Evolutionary conservation across 179 eudicot species (phyloP).

Genomic region (Vitellaria paradoxa): DNA sequence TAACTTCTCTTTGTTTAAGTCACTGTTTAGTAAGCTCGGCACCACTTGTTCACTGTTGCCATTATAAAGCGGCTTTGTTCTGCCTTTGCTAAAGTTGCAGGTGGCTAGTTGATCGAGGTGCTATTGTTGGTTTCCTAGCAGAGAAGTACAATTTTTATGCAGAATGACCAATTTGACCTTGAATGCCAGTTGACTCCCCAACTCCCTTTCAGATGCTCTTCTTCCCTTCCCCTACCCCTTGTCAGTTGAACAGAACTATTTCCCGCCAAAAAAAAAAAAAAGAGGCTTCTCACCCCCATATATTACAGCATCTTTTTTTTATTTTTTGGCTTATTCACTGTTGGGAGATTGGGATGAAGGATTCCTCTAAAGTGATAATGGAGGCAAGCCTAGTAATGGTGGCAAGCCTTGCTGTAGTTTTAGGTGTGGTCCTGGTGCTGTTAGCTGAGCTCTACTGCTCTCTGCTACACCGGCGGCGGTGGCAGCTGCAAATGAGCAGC

Average conservation of each 20-base stretch:
- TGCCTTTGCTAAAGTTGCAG: neutral
- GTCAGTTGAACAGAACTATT: constrained; percentile 15
- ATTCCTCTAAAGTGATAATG: constrained; percentile 65
- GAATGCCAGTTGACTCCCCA: neutral
- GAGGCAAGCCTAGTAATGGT: constrained; percentile 67
- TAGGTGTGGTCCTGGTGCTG: constrained; percentile 58
- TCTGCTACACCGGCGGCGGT: constrained; percentile 49
- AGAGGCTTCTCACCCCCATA: neutral
- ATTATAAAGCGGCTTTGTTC: neutral
- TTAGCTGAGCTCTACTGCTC: constrained; percentile 83
- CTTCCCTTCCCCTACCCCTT: neutral
- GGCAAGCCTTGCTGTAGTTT: constrained; percentile 46
- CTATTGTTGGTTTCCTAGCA: constrained; percentile 1
- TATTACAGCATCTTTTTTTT: neutral
- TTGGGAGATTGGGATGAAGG: constrained; percentile 42
- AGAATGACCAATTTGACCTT: constrained; percentile 15
- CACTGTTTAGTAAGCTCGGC: neutral
- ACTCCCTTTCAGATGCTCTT: constrained; percentile 10
- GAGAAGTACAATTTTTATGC: neutral
- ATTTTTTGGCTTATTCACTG: neutral
- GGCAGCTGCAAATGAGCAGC: constrained; percentile 17
- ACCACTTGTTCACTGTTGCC: neutral
- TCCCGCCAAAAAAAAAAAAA: constrained; percentile 49
- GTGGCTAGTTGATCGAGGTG: constrained; percentile 5
- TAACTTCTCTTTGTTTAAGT: neutral